phyloP scores from a whole-genome alignment of 768 basidiomycete genomes.

The Austroboletus eburneus region DNA sequence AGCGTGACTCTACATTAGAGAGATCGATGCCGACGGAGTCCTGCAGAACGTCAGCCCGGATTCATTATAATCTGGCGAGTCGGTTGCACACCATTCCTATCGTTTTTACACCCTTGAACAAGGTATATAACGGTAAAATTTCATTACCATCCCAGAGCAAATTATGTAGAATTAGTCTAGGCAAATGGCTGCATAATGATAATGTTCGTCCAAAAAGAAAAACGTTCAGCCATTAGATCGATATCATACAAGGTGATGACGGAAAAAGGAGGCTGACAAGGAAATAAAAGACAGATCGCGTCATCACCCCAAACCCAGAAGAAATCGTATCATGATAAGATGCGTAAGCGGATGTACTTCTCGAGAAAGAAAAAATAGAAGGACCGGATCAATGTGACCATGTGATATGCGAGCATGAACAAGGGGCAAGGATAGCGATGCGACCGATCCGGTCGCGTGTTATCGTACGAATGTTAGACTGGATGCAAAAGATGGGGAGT shows the following conservation, averaged over 20 bases:
- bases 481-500: conserved; percentile 19
- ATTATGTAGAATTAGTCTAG: too few species aligned
- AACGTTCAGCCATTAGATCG: conserved; percentile 8
- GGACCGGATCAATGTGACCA: conserved; percentile 13
- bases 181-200: too few species aligned
- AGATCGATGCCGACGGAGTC: too few species aligned
- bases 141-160: too few species aligned
- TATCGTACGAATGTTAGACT: conserved; percentile 21
- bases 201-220: too few species aligned
- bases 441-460: conserved; percentile 14
- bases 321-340: conserved; percentile 9
- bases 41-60: too few species aligned
- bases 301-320: conserved; percentile 11
- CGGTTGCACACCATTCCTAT: too few species aligned
- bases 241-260: conserved; percentile 21
- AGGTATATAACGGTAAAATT: too few species aligned
- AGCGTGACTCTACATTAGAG: too few species aligned
- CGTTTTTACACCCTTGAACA: too few species aligned
- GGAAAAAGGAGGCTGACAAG: conserved; percentile 13
- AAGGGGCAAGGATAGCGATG: conserved; percentile 25
- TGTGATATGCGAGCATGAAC: conserved; percentile 26
- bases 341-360: conserved; percentile 16
- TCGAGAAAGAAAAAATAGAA: conserved; percentile 1
- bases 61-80: too few species aligned
- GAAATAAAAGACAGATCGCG: conserved; percentile 14